These are phyloP conservation scores for Geranium incanum DNA, from an alignment of 441 rosid genomes.

Conservation along the genomic window DNA sequence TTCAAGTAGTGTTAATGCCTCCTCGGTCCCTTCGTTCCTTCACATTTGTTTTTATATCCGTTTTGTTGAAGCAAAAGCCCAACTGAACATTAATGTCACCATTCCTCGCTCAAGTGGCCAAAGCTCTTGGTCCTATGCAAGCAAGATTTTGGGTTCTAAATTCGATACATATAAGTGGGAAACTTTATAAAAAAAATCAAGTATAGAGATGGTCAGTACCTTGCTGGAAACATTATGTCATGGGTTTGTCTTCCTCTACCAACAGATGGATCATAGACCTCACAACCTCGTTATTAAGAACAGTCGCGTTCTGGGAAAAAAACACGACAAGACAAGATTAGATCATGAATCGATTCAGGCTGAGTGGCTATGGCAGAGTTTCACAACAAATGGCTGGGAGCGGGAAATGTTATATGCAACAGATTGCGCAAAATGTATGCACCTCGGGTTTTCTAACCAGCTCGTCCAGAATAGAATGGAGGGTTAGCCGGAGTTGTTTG, in stretches of 20 bases:
- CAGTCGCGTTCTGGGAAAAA: slow-evolving; percentile 40
- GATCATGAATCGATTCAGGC: no score
- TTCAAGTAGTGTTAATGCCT: no score
- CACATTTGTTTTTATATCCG: background rate
- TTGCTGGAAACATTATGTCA: slow-evolving; percentile 25
- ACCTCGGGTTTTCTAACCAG: slow-evolving; percentile 79
- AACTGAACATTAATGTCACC: background rate
- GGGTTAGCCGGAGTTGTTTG: slow-evolving; percentile 72
- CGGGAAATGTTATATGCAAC: no score
- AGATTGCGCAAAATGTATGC: background rate
- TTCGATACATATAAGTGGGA: no score
- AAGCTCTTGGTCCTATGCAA: no score
- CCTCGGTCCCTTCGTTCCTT: no score
- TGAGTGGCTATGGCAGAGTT: no score
- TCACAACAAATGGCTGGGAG: background rate
- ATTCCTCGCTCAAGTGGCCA: background rate
- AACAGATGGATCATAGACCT: slow-evolving; percentile 63
- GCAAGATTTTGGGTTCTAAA: no score
- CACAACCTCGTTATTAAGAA: slow-evolving; percentile 64
- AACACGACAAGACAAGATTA: no score
- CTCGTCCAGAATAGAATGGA: slow-evolving; percentile 58
- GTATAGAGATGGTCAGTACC: no score
- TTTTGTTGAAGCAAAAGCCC: background rate
- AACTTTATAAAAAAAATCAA: no score
- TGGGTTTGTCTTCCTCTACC: slow-evolving; percentile 64